Evolutionary conservation across 129 eudicot genomes (phyloP), one percentile per base, ranked within the genome.

Genomic region (Glebionis coronaria): DNA sequence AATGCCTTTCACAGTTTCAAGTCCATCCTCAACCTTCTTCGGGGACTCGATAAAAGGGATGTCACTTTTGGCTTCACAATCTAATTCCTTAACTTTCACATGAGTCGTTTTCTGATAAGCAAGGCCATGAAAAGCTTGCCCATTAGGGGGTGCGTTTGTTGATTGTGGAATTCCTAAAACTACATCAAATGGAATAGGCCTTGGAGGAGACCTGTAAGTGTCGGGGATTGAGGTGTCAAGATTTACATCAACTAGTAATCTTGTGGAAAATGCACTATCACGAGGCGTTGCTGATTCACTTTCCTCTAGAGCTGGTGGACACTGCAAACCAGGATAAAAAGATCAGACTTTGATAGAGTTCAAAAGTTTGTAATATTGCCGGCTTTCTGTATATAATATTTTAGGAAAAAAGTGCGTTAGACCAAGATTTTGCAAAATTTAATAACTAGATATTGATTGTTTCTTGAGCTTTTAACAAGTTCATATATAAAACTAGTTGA

Each of bases 121-220:
- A 73, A 62, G 44, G 44, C 59, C 80, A 40, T 27, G 53, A 12
- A 29, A 44, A 23, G 62, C 69, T 35, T 35, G 74, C 29, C 69
- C 67, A 42, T 61, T 6, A 20, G 73, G 59, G 21, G 16, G 65
- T 20, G 54, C 9, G 29, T 71, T 78, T 27, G 75, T 61, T 27
- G 85, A 62, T 57, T 81, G 85, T 57, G 90, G 82, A 10, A 45
- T 55, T 29, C 95, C 95, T 58, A 88, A 74, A 75, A 88, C 88
- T 65, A 75, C 86, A 69, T 88, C 87, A 63, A 81, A 88, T 12
- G 95, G 95, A 58, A 88, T 63, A 46, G 95, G 95, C 45, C 79
- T 81, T 23, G 95, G 95, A 20, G 95, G 95, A 16, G 95, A 63
- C 9, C 90, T 80, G 18, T 66, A 88, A 63, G 95, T 88, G 71